Conservation (phyloP, 2,329 filamentous ascomycete species). For the Plectosphaerella cucumerina region DNA sequence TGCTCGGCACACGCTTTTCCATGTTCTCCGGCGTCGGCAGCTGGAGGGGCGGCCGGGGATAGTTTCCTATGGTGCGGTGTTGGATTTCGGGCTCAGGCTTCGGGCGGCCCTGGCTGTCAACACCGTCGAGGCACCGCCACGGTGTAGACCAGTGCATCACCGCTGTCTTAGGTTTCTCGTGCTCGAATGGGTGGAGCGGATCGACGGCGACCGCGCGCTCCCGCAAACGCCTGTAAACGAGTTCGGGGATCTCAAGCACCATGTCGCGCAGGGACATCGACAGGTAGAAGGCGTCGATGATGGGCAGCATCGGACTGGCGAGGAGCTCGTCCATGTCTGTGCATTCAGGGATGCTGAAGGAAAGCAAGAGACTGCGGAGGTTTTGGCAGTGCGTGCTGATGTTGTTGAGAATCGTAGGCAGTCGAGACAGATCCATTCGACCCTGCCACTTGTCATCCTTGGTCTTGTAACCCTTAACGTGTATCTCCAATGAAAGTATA, state of each 20-base stretch:
- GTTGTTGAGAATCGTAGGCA: background rate
- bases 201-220: background rate
- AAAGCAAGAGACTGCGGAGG: background rate
- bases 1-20: background rate
- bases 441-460: background rate
- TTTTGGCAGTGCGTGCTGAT: background rate
- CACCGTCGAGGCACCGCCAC: background rate
- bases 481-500: slow-evolving; percentile 13
- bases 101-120: background rate
- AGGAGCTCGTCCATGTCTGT: background rate
- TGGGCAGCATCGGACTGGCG: background rate
- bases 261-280: background rate
- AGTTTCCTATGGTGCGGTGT: background rate
- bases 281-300: background rate
- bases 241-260: background rate
- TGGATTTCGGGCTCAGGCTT: background rate
- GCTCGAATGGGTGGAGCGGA: background rate
- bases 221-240: background rate
- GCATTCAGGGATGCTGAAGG: background rate
- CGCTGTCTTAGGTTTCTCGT: background rate
- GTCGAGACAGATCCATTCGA: background rate
- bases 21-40: background rate
- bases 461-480: background rate
- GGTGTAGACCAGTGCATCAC: background rate
- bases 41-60: background rate